Conservation (phyloP, 164 flowering plant species). For the Macadamia integrifolia region DNA sequence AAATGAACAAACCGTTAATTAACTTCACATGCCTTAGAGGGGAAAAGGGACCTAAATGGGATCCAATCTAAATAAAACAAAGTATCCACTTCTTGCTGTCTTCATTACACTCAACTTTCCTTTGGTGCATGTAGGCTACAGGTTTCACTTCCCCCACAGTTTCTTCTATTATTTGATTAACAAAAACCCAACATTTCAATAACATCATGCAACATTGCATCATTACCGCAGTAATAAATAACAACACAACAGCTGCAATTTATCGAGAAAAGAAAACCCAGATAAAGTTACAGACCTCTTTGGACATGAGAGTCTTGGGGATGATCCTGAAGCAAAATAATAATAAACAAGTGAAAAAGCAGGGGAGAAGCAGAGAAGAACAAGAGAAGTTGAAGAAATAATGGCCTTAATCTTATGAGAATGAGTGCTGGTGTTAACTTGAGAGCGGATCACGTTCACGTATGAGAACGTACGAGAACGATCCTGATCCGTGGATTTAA, state of each 20-base stretch:
- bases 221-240: too few species aligned
- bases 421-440: background rate
- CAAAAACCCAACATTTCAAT: background rate
- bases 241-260: background rate
- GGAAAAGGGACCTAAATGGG: too few species aligned
- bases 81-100: too few species aligned
- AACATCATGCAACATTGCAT: too few species aligned
- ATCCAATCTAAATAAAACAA: too few species aligned
- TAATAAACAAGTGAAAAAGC: background rate
- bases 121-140: conserved; percentile 38
- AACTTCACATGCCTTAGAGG: too few species aligned
- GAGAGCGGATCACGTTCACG: too few species aligned
- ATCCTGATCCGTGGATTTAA: too few species aligned
- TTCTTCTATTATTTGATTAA: conserved; percentile 29
- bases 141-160: conserved; percentile 32
- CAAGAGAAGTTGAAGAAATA: background rate
- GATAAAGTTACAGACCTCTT: conserved; percentile 21
- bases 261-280: background rate
- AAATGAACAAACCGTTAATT: too few species aligned
- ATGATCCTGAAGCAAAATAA: conserved; percentile 26
- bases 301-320: conserved; percentile 35
- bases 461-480: too few species aligned
- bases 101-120: conserved; percentile 24
- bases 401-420: background rate
- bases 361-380: background rate